Evolutionary conservation across 1,284 basidiomycete genomes (phyloP), one percentile per base, ranked within the genome.

Genomic region (Trametes polyzona): DNA sequence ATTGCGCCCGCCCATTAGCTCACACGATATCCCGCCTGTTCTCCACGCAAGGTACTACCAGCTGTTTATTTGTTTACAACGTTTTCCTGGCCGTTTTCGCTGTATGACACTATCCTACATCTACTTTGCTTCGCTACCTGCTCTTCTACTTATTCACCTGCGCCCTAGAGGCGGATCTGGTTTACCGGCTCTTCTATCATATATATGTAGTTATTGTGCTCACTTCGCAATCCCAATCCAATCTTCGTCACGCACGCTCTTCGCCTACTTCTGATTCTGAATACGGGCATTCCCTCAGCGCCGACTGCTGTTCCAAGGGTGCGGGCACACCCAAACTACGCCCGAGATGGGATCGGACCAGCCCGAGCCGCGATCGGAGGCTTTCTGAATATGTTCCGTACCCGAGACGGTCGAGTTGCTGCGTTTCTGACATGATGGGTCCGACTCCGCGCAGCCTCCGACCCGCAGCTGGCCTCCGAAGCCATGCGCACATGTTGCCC

Each of bases 51-150:
- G 33, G 37, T 29, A 24, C 3, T 46, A 52, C 8, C 16, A 46
- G 43, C 43, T 47, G 9, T 53, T 53, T 46, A 53, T 46, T 47
- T 53, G 51, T 26, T 30, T 46, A 46, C 27, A 14, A 16, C 19
- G 42, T 53, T 47, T 29, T 24, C 19, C 11, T 24, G 3, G 17
- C 5, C 12, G 6, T 32, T 40, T 17, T 30, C 33, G 30, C 33
- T 47, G 46, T 47, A 37, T 37, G 37, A 36, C 33, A n/a, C 16
- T 27, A 39, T 23, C 43, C 12, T 35, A 44, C 40, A 17, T 9
- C 23, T 35, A 26, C 23, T 16, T 10, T 27, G 19, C 11, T 44
- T 24, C 23, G 37, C 33, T 39, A 8, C 23, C 12, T 21, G 3
- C 29, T 30, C 36, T 29, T 52, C 14, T 36, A 23, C 29, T 43